Conservation (phyloP, 495 filamentous ascomycete genomes). For the Trichoderma virens region DNA sequence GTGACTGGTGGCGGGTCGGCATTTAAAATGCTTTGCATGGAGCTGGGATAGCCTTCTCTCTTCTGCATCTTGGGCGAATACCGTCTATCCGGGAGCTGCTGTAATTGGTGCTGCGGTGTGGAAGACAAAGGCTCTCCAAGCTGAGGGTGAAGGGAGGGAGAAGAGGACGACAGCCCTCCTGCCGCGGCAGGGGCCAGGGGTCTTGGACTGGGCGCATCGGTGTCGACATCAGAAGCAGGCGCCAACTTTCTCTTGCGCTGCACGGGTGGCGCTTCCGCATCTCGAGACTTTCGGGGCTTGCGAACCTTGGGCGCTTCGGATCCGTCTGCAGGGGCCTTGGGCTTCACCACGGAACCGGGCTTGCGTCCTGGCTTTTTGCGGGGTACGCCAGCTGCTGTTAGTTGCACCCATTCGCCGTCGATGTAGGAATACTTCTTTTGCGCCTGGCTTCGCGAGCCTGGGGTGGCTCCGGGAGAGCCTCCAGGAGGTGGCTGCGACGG, state of each 20-base stretch:
- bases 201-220: conserved; percentile 13
- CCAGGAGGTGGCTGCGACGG: conserved; percentile 15
- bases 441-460: neutral
- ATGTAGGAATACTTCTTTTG: conserved; percentile 4
- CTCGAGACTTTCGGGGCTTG: conserved; percentile 47
- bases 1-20: conserved; percentile 29
- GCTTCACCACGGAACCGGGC: conserved; percentile 40
- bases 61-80: conserved; percentile 25
- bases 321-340: conserved; percentile 34
- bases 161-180: conserved; percentile 13
- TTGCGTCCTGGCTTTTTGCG: conserved; percentile 45
- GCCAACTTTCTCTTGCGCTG: conserved; percentile 45
- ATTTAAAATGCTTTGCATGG: conserved; percentile 44
- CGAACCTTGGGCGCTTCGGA: conserved; percentile 43
- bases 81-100: neutral
- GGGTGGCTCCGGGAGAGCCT: neutral
- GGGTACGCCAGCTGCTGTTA: conserved; percentile 40
- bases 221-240: conserved; percentile 24
- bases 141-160: neutral
- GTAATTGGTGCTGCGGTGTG: neutral
- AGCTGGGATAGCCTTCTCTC: conserved; percentile 31
- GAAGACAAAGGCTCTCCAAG: conserved; percentile 10
- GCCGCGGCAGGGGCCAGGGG: conserved; percentile 17
- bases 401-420: conserved; percentile 18
- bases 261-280: conserved; percentile 45